Conservation (phyloP, 164 flowering plant species). For the Vitis labrusca region DNA sequence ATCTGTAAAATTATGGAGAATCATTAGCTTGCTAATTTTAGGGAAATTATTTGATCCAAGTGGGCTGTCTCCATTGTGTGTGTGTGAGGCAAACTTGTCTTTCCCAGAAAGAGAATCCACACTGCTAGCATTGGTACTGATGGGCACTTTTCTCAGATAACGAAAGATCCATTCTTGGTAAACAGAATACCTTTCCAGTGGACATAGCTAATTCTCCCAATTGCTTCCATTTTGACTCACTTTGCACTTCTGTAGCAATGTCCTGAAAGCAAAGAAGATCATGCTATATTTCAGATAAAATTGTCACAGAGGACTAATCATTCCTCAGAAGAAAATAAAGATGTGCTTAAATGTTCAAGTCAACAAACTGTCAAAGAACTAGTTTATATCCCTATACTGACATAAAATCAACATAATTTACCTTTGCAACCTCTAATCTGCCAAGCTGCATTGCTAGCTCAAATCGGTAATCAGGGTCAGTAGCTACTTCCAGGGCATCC, state of each 20-base stretch:
- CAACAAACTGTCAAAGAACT: neutral
- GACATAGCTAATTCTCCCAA: constrained; percentile 98
- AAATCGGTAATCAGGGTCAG: constrained; percentile 95
- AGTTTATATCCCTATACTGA: neutral
- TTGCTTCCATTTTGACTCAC: constrained; percentile 98
- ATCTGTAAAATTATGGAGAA: neutral
- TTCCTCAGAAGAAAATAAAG: neutral
- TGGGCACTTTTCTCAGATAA: neutral
- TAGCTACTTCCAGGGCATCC: constrained; percentile 95
- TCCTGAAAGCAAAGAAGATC: constrained; percentile 43
- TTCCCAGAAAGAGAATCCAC: no score
- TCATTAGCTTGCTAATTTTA: neutral
- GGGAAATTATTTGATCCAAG: neutral
- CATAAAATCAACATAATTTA: constrained; percentile 16
- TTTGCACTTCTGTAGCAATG: constrained; percentile 80
- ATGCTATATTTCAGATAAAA: constrained; percentile 1
- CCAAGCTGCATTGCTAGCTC: constrained; percentile 94
- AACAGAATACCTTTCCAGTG: constrained; percentile 68
- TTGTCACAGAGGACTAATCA: neutral
- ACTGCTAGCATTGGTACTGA: neutral
- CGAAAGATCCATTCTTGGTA: constrained; percentile 2
- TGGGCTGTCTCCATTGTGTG: neutral
- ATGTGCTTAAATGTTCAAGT: neutral
- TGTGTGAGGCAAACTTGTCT: neutral
- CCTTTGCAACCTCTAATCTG: constrained; percentile 87